Evolutionary conservation across 371 early-diverging fungal species (phyloP), one percentile per base, ranked within the genome.

Genomic region (Lichtheimia ramosa): DNA sequence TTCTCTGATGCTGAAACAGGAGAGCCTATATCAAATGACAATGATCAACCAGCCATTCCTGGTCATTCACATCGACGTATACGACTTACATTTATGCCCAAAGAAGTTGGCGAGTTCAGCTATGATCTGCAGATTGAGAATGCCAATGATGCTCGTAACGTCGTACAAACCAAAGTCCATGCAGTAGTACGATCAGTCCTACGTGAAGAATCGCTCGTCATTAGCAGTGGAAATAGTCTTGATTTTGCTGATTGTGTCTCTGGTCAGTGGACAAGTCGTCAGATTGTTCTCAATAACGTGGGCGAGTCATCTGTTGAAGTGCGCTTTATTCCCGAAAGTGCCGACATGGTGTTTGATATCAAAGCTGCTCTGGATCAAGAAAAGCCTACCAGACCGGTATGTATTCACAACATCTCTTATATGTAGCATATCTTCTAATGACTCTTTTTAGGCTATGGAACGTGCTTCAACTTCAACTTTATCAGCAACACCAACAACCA

Each of bases 201-300:
- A 51, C 81, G 86, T 40, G 91, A 95, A 54, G 95, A 93, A 58
- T 82, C 89, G 0, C 66, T 92, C 39, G 77, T 89, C 0, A 83
- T 97, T 40, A 88, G 88, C 55, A 88, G 86, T 58, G 93, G 90
- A 1, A 86, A 80, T 43, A 75, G 86, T 4, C 59, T 98, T 10
- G 96, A 98, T 71, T 98, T 98, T 81, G 97, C 96, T 24, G 95
- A 96, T 61, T 95, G 96, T 66, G 85, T 86, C 56, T 90, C 94
- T 28, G 97, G 97, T 23, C 66, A 74, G 23, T 92, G 93, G 92
- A 85, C 88, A 23, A 84, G 85, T 52, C 88, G 89, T 52, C 84
- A 87, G 39, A 75, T 98, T 8, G 82, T 89, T 1, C 72, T 98
- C 49, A 90, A 87, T 43, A 98, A 97, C 70, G 82, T 94, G 13